A percentile compares a stretch with the other conserved stretches of the same genome.
These are phyloP conservation scores for Microascus cirrosus DNA, from an alignment of 2,329 filamentous ascomycete genomes.

Conservation along the genomic window DNA sequence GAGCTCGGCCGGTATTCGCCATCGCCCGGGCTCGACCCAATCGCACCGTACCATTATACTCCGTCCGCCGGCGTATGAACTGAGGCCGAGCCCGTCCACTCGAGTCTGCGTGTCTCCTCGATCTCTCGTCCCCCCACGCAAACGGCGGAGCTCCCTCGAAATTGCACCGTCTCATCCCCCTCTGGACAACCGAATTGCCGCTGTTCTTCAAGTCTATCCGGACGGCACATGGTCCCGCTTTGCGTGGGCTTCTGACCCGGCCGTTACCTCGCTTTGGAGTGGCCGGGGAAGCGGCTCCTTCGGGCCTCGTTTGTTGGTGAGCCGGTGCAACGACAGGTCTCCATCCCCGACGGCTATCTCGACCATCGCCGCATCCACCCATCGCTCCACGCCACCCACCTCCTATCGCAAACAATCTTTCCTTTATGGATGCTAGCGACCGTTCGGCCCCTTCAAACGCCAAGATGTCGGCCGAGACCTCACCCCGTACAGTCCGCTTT, in stretches of 20 bases:
- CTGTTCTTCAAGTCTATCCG: neutral
- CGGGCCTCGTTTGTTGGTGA: neutral
- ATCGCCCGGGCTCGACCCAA: neutral
- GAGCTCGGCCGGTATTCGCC: neutral
- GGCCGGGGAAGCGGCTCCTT: neutral
- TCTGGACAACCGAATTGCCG: neutral
- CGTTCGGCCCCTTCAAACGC: neutral
- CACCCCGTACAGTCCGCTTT: constrained; percentile 39
- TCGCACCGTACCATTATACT: neutral
- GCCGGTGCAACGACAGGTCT: neutral
- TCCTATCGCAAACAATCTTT: neutral
- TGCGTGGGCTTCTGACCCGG: neutral
- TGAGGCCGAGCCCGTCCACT: neutral
- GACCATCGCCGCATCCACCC: neutral
- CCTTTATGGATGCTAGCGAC: neutral
- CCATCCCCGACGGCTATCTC: neutral
- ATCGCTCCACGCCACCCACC: neutral
- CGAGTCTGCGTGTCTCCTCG: neutral
- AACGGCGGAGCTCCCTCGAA: neutral
- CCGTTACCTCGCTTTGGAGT: neutral
- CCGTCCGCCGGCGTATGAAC: neutral
- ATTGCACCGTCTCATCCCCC: neutral
- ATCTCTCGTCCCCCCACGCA: neutral
- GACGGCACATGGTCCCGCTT: neutral
- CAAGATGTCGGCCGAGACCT: constrained; percentile 3